These are phyloP conservation scores for Curvularia verruculosa DNA, from an alignment of 2,329 filamentous ascomycete species.

Conservation along the genomic window DNA sequence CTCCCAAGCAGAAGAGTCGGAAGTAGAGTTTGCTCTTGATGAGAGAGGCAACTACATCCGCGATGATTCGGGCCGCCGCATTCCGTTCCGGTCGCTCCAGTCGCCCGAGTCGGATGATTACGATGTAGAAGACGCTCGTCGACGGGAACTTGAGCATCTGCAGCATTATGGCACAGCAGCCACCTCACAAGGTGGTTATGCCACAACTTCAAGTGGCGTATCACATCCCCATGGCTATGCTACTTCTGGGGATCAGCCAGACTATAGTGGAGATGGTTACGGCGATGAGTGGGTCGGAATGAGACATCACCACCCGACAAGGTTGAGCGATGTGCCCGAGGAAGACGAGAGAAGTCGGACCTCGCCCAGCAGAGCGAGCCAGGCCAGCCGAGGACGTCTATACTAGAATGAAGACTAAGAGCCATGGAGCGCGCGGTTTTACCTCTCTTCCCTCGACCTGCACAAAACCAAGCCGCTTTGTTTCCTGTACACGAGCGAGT, in stretches of 20 bases:
- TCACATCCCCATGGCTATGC: slow-evolving; percentile 28
- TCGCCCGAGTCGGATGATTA: slow-evolving; percentile 58
- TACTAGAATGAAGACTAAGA: slow-evolving; percentile 19
- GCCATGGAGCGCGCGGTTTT: neutral
- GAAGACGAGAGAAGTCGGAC: slow-evolving; percentile 50
- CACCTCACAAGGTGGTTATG: slow-evolving; percentile 37
- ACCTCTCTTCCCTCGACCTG: neutral
- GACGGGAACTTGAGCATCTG: slow-evolving; percentile 55
- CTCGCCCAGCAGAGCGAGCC: slow-evolving; percentile 46
- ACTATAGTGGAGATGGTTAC: slow-evolving; percentile 49
- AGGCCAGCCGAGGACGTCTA: slow-evolving; percentile 38
- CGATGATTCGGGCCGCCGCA: slow-evolving; percentile 43
- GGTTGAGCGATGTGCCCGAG: slow-evolving; percentile 50
- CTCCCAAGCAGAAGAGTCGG: slow-evolving; percentile 43
- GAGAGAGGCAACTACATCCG: slow-evolving; percentile 46
- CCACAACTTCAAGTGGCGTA: slow-evolving; percentile 34
- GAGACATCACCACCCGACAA: slow-evolving; percentile 49
- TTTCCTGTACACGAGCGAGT: neutral
- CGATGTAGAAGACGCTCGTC: slow-evolving; percentile 59
- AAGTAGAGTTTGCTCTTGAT: slow-evolving; percentile 48
- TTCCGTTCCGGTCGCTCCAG: slow-evolving; percentile 43
- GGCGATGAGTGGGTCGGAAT: slow-evolving; percentile 47
- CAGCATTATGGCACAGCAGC: slow-evolving; percentile 52
- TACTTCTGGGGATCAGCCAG: slow-evolving; percentile 30
- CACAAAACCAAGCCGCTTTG: neutral